Evolutionary conservation across 805 yeast genomes (phyloP), one percentile per base, ranked within the genome.

Genomic region (Sugiyamaella chiloensis): DNA sequence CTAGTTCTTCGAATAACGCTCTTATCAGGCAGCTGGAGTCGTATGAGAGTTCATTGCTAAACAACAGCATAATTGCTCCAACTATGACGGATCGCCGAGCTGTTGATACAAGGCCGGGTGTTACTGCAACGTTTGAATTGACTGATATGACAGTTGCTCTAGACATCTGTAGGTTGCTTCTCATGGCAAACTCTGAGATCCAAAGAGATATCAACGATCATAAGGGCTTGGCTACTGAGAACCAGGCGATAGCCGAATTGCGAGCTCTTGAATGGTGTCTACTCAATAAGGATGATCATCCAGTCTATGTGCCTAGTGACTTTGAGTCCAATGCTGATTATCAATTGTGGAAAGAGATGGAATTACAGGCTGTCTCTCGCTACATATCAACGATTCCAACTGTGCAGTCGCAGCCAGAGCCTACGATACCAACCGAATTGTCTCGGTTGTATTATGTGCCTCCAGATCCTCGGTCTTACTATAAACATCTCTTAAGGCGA

Each of bases 141-240:
- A 53, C 71, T 0, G 87, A 83, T 51, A 77, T 84, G 65, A 76
- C 79, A 16, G 70, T 73, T 50, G 73, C 80, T 1, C 59, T 55
- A n/a, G 64, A 76, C 20, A 57, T 85, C 7, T 72, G 70, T 31
- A 61, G 65, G 2, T 46, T 84, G n/a, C 81, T 85, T 58, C 58
- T 60, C 3, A 68, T 79, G 2, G 78, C 79, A 42, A 70, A 66
- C 2, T 54, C 69, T 1, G 69, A 71, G 44, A 49, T 85, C 8
- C 88, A 83, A 57, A 74, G 71, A 34, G 87, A 81, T 57, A 62
- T 83, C 1, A 61, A 69, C 35, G 64, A 64, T 24, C 59, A 69
- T 37, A 76, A 74, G 51, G 70, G 66, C 16, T 23, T 59, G 2
- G 67, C 78, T 1, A 68, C 68, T 8, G 76, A 72, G 39, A 37